phyloP scores from a whole-genome alignment of 208 protist species.

The Leishmania guyanensis region DNA sequence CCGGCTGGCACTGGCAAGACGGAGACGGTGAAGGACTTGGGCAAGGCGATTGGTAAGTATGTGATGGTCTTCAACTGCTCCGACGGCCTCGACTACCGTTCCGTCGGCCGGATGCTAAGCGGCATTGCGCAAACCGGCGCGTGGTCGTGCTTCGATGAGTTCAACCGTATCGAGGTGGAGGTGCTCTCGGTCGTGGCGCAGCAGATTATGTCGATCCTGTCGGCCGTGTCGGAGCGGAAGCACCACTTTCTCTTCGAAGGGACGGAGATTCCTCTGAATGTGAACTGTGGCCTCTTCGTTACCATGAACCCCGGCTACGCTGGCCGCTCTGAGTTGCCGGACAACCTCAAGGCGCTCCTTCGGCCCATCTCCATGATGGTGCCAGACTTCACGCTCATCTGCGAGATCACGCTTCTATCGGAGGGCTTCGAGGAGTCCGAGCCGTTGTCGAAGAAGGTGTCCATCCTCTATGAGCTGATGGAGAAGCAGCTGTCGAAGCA shows the following conservation, averaged over 20 bases:
- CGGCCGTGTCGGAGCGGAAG: conserved; percentile 80
- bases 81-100: conserved; percentile 97
- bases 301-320: conserved; percentile 99
- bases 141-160: conserved; percentile 99
- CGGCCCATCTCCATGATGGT: conserved; percentile 99
- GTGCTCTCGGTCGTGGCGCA: conserved; percentile 98
- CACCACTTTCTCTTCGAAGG: conserved; percentile 94
- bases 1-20: conserved; percentile 99
- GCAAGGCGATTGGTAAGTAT: conserved; percentile 97
- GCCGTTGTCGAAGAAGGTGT: conserved; percentile 95
- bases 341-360: conserved; percentile 98
- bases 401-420: conserved; percentile 97
- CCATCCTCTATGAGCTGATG: conserved; percentile 96
- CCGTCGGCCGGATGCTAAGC: conserved; percentile 95
- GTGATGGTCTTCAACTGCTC: conserved; percentile 99
- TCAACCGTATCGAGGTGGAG: conserved; percentile 98
- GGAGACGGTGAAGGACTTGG: conserved; percentile 99
- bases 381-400: conserved; percentile 97
- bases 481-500: conserved; percentile 98
- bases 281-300: conserved; percentile 97
- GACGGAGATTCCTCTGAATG: conserved; percentile 95
- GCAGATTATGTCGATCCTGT: conserved; percentile 96
- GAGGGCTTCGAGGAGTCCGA: conserved; percentile 97
- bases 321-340: conserved; percentile 97
- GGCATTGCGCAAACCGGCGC: conserved; percentile 98